phyloP scores from a whole-genome alignment of 495 filamentous ascomycete genomes.

The Poronia punctata region DNA sequence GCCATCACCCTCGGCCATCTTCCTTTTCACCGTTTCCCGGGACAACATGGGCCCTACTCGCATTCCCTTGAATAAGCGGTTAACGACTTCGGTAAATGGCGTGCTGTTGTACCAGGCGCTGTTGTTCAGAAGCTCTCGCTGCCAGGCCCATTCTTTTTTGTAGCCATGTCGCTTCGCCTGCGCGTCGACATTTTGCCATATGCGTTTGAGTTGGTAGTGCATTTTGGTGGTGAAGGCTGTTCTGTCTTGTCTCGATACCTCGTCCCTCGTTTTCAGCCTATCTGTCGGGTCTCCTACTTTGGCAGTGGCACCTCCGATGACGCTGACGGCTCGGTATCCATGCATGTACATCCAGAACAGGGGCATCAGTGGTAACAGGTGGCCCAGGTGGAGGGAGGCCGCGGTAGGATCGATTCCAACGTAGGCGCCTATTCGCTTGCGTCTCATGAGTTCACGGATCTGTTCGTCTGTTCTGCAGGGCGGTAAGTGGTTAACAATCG shows the following conservation, averaged over 20 bases:
- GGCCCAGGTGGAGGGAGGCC: slow-evolving; percentile 81
- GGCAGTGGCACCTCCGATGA: slow-evolving; percentile 81
- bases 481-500: slow-evolving; percentile 12
- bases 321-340: slow-evolving; percentile 64
- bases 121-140: slow-evolving; percentile 66
- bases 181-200: slow-evolving; percentile 64
- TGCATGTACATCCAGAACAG: slow-evolving; percentile 88
- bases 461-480: slow-evolving; percentile 48
- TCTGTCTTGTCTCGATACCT: slow-evolving; percentile 45
- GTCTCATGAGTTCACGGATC: slow-evolving; percentile 63
- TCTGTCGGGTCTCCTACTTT: slow-evolving; percentile 85
- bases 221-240: slow-evolving; percentile 68
- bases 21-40: slow-evolving; percentile 81
- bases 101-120: slow-evolving; percentile 68
- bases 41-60: slow-evolving; percentile 80
- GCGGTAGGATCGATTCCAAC: slow-evolving; percentile 92
- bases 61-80: slow-evolving; percentile 61
- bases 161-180: slow-evolving; percentile 58
- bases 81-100: slow-evolving; percentile 64
- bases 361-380: slow-evolving; percentile 90
- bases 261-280: slow-evolving; percentile 59
- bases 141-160: slow-evolving; percentile 51
- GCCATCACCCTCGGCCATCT: slow-evolving; percentile 72
- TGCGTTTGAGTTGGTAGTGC: slow-evolving; percentile 68
- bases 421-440: slow-evolving; percentile 70